Conservation (phyloP, 768 basidiomycete genomes). For the Pleurotus ostreatus region DNA sequence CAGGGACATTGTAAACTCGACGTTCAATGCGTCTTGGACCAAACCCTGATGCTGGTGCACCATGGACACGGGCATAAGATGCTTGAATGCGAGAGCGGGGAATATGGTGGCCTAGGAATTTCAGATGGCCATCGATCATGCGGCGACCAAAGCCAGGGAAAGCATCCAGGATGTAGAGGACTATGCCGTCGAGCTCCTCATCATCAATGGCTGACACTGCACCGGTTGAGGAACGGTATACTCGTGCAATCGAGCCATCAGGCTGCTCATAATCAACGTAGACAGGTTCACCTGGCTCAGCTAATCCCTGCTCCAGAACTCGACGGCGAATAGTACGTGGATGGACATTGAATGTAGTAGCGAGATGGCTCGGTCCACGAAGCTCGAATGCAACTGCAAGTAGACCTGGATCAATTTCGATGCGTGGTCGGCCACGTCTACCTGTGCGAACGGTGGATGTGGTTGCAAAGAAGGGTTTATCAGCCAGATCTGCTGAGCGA, state of each 20-base stretch:
- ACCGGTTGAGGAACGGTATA: slow-evolving; percentile 9
- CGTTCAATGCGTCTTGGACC: slow-evolving; percentile 19
- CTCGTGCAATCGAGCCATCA: slow-evolving; percentile 12
- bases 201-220: slow-evolving; percentile 17
- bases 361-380: slow-evolving; percentile 15
- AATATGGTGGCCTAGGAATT: slow-evolving; percentile 16
- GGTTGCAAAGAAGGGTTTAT: background rate
- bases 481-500: slow-evolving; percentile 8
- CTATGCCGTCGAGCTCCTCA: slow-evolving; percentile 17
- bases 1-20: slow-evolving; percentile 26
- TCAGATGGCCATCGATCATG: slow-evolving; percentile 21
- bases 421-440: slow-evolving; percentile 18
- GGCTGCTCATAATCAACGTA: slow-evolving; percentile 7
- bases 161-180: slow-evolving; percentile 15
- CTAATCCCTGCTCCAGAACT: slow-evolving; percentile 18
- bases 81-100: slow-evolving; percentile 13
- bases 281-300: slow-evolving; percentile 15
- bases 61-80: slow-evolving; percentile 17
- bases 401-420: slow-evolving; percentile 22
- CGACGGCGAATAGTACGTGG: slow-evolving; percentile 15
- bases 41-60: slow-evolving; percentile 17
- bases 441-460: slow-evolving; percentile 7
- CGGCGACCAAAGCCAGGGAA: slow-evolving; percentile 23
- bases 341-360: slow-evolving; percentile 11
- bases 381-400: slow-evolving; percentile 17